These are phyloP conservation scores for Dissophora ornata DNA, from an alignment of 192 early-diverging fungal genomes.

Conservation along the genomic window DNA sequence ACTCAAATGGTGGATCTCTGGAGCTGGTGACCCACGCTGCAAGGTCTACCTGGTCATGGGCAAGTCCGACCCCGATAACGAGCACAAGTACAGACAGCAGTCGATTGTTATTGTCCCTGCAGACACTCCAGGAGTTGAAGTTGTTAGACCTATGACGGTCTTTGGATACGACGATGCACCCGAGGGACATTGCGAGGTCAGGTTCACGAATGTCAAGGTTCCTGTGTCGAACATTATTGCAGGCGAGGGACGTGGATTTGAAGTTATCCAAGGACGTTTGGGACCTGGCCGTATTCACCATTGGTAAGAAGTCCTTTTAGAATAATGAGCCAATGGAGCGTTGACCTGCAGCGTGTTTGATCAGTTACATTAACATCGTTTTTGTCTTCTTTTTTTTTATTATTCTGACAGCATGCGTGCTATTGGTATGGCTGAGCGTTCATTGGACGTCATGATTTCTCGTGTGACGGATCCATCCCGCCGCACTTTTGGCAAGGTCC, in stretches of 20 bases:
- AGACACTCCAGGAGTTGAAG: constrained; percentile 82
- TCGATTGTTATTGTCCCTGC: constrained; percentile 90
- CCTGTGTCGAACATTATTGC: constrained; percentile 91
- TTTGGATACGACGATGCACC: constrained; percentile 98
- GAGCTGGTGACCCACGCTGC: constrained; percentile 94
- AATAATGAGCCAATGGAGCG: too few relatives aligned
- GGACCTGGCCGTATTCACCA: constrained; percentile 98
- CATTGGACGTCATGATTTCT: constrained; percentile 84
- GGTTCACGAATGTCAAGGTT: constrained; percentile 90
- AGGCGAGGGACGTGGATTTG: constrained; percentile 97
- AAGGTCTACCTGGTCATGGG: constrained; percentile 93
- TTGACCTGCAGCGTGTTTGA: too few relatives aligned
- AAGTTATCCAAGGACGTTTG: constrained; percentile 96
- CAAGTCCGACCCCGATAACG: constrained; percentile 77
- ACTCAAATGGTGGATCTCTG: constrained; percentile 98
- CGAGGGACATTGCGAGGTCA: constrained; percentile 95
- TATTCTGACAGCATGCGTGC: constrained; percentile 77
- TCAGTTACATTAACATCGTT: too few relatives aligned
- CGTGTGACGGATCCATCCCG: constrained; percentile 84
- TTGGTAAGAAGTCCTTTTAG: constrained; percentile 61
- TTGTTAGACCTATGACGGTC: constrained; percentile 88
- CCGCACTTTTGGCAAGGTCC: constrained; percentile 88
- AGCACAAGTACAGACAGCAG: constrained; percentile 86
- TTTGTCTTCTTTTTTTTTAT: background rate
- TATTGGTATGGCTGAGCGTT: constrained; percentile 94